A percentile compares a stretch with the other conserved stretches of the same genome.
phyloP scores from a whole-genome alignment of 1,139 yeast genomes.

The Candida labiduridarum region DNA sequence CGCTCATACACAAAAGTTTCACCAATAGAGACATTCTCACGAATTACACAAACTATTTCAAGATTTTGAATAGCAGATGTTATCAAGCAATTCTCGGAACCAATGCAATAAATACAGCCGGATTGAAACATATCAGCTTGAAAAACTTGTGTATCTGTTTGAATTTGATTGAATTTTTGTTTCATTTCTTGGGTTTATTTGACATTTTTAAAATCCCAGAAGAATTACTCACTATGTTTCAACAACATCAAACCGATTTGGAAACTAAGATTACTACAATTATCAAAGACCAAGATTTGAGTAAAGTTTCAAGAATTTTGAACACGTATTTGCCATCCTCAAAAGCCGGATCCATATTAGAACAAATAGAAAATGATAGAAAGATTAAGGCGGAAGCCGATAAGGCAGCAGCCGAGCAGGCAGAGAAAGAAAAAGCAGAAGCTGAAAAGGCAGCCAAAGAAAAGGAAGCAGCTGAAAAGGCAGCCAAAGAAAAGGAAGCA shows the following conservation, averaged over 20 bases:
- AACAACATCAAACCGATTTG: conserved; percentile 1
- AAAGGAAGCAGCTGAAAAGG: background rate
- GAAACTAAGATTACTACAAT: conserved; percentile 2
- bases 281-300: conserved; percentile 2
- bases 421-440: background rate
- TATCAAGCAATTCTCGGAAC: conserved; percentile 72
- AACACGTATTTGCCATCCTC: background rate
- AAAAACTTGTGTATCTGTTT: conserved; percentile 72
- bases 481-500: background rate
- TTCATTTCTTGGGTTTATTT: conserved; percentile 26
- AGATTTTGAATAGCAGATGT: conserved; percentile 56
- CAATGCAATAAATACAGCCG: conserved; percentile 77
- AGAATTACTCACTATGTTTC: conserved; percentile 1
- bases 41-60: conserved; percentile 46
- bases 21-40: conserved; percentile 33
- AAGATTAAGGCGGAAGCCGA: conserved; percentile 19
- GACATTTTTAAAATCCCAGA: background rate
- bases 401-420: background rate
- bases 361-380: background rate
- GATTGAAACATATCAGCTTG: conserved; percentile 59
- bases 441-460: background rate
- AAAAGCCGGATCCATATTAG: background rate
- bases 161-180: conserved; percentile 52
- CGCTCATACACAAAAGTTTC: conserved; percentile 51
- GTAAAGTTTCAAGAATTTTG: conserved; percentile 2